Evolutionary conservation across 495 filamentous ascomycete species (phyloP).

Genomic region (Penicillium bialowiezense): DNA sequence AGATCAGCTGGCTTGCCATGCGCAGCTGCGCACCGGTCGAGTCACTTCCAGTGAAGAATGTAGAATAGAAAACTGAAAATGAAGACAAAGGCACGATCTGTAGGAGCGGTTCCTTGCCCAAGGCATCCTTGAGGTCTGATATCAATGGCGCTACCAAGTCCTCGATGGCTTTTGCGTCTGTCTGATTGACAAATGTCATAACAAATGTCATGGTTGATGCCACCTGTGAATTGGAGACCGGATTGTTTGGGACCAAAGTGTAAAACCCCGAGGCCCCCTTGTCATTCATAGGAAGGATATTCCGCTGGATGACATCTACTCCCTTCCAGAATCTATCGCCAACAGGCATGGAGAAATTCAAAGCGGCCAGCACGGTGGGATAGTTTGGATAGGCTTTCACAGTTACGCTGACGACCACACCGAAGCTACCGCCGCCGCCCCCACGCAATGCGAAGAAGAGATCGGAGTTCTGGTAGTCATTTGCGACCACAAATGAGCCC

Average conservation of each 20-base stretch:
- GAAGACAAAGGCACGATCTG: not conserved
- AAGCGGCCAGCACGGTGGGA: not conserved
- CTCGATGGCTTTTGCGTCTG: not conserved
- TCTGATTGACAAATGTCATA: slow-evolving; percentile 2
- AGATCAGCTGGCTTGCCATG: not conserved
- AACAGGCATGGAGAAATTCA: not conserved
- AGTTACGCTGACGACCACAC: slow-evolving; percentile 41
- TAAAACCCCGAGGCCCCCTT: not conserved
- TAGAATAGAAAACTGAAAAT: not conserved
- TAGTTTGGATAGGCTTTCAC: slow-evolving; percentile 30
- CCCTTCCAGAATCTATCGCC: not conserved
- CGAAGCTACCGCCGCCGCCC: slow-evolving; percentile 51
- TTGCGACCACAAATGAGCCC: slow-evolving; percentile 41
- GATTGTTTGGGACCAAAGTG: not conserved
- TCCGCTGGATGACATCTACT: not conserved
- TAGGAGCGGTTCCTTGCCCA: not conserved
- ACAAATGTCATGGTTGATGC: not conserved
- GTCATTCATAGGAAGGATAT: not conserved
- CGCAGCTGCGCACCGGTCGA: not conserved
- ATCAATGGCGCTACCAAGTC: not conserved
- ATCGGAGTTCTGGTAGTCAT: slow-evolving; percentile 37
- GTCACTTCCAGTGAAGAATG: not conserved
- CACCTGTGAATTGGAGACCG: not conserved
- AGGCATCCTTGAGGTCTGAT: not conserved
- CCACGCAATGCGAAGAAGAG: slow-evolving; percentile 49